Evolutionary conservation across 768 basidiomycete genomes (phyloP).

Genomic region (Mycena polygramma): DNA sequence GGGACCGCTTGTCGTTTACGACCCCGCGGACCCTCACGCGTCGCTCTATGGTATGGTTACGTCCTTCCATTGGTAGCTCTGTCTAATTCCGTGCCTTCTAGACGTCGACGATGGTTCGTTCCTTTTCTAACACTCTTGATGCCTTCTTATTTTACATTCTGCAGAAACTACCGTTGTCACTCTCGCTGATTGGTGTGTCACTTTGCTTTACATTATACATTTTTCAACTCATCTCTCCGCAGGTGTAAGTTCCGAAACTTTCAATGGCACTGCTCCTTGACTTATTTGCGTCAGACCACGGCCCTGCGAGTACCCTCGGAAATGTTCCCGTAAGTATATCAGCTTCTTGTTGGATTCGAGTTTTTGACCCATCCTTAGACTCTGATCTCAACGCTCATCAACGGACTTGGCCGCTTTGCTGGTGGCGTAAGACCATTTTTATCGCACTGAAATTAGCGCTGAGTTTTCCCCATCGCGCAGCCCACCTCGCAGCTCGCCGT

Average conservation of each 20-base stretch:
- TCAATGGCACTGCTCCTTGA: neutral
- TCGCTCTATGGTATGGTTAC: slow-evolving; percentile 36
- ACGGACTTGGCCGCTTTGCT: slow-evolving; percentile 45
- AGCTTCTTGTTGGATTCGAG: no score
- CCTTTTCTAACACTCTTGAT: no score
- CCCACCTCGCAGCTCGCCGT: slow-evolving; percentile 46
- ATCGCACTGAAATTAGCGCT: neutral
- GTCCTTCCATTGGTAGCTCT: neutral
- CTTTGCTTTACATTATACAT: neutral
- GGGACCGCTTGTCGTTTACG: slow-evolving; percentile 54
- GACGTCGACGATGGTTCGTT: slow-evolving; percentile 30
- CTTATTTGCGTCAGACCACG: neutral
- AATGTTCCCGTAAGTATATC: neutral
- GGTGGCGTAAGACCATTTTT: neutral
- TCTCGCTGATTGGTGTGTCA: slow-evolving; percentile 12
- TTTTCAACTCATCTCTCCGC: neutral
- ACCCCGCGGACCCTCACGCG: slow-evolving; percentile 47
- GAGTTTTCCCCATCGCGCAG: neutral
- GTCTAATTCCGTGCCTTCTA: neutral
- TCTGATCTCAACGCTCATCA: slow-evolving; percentile 44
- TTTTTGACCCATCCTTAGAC: neutral
- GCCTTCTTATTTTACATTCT: no score
- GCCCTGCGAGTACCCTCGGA: slow-evolving; percentile 38
- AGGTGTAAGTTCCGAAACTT: neutral
- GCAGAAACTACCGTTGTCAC: slow-evolving; percentile 10